A percentile compares a stretch with the other conserved stretches of the same genome.
Evolutionary conservation across 257 asterid species (phyloP).

Genomic region (Scutellaria minor): DNA sequence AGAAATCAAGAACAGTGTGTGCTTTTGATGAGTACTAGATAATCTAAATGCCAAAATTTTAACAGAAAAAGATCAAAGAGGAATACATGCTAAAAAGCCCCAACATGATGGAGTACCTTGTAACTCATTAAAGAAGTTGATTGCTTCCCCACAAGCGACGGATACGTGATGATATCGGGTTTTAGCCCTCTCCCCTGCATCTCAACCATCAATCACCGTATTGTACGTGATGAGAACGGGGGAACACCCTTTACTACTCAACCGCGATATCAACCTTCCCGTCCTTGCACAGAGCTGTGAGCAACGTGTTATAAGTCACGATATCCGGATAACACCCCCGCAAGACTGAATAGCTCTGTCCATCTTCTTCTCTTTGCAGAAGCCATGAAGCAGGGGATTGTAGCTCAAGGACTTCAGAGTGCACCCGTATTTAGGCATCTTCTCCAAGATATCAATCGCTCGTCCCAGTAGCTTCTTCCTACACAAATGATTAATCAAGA

Average conservation of each 20-base stretch:
- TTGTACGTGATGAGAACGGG: constrained; percentile 9
- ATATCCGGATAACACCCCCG: constrained; percentile 17
- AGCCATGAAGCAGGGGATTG: constrained; percentile 13
- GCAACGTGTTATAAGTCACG: background rate
- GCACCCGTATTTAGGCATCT: constrained; percentile 8
- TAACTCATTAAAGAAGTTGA: constrained; percentile 63
- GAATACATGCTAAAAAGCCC: too few relatives aligned
- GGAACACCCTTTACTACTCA: constrained; percentile 10
- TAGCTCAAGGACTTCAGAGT: constrained; percentile 6
- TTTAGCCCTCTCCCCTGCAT: background rate
- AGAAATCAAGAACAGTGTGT: too few relatives aligned
- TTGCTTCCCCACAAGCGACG: constrained; percentile 43
- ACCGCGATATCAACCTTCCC: constrained; percentile 9
- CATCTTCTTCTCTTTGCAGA: constrained; percentile 15
- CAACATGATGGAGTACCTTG: too few relatives aligned
- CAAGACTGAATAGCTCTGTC: constrained; percentile 12
- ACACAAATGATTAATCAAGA: too few relatives aligned
- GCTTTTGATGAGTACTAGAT: background rate
- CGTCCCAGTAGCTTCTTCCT: background rate
- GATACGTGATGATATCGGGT: constrained; percentile 13
- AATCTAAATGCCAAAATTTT: background rate
- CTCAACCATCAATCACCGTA: constrained; percentile 16
- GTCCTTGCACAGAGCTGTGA: constrained; percentile 12
- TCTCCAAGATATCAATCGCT: constrained; percentile 9
- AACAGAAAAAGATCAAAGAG: background rate